Base-by-base conservation (phyloP, 208 protist genomes). In the Novymonas esmeraldas region DNA sequence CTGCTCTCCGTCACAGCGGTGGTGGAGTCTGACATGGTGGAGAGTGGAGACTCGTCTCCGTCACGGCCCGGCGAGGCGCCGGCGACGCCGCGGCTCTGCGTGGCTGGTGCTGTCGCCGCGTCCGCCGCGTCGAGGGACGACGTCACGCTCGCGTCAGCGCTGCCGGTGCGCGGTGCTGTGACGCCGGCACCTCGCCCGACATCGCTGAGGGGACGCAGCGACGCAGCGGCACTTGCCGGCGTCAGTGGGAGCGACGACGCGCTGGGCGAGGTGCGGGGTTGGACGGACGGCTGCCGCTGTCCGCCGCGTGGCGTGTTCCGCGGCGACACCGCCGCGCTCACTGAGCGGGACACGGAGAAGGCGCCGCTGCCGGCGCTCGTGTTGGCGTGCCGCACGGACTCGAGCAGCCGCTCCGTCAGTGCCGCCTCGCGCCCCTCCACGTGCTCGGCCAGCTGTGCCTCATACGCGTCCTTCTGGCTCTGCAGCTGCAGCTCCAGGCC, bases 401-500 rank as follows among this genome's bases (percentile, higher is more conserved):
- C 68, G 6, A 78, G 49, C 64, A 73, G 44, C 16, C 72, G 64
- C 58, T 63, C 36, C 16, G 65, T 68, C 51, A 70, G 26, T 22
- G 58, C 59, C 11, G 42, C 61, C 59, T 70, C 61, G 24, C 38
- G 70, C 46, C 42, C 61, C 22, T 38, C 31, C 28, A 64, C 60
- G 18, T 28, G 44, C 67, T 74, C 72, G 0, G 36, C 56, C 20
- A 79, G 64, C 39, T 76, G 48, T 11, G 61, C 42, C 42, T 74
- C 70, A 28, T 73, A 68, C 14, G 55, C 46, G 51, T 73, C 70
- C 6, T 46, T 51, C 60, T 85, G 70, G 9, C 9, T 51, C 59
- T 57, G 54, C 50, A 75, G 58, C 34, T 65, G 42, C 0, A 29
- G 1, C 33, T 49, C 49, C 29, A 83, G 42, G 20, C 45, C 29